Conservation (phyloP, 2,329 filamentous ascomycete genomes). For the Bretziella fagacearum region DNA sequence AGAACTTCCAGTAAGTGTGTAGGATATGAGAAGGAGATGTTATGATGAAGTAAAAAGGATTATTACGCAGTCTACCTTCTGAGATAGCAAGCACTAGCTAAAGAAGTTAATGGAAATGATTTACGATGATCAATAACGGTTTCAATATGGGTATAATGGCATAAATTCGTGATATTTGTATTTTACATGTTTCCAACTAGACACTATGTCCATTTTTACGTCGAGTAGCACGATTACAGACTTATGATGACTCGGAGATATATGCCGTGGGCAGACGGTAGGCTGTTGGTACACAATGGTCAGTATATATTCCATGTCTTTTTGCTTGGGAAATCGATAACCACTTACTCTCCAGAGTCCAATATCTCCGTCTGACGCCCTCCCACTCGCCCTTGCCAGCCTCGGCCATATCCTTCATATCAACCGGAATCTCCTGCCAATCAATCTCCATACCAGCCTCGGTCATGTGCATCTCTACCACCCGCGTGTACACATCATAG, state of each 20-base stretch:
- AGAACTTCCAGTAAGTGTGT: slow-evolving; percentile 31
- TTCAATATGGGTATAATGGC: background rate
- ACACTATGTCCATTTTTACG: background rate
- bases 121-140: background rate
- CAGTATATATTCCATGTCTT: slow-evolving; percentile 12
- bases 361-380: slow-evolving; percentile 75
- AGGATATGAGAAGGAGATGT: background rate
- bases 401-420: slow-evolving; percentile 45
- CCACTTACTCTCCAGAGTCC: slow-evolving; percentile 57
- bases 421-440: slow-evolving; percentile 64
- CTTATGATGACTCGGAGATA: background rate
- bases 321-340: background rate
- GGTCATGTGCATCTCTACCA: slow-evolving; percentile 76
- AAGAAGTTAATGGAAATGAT: slow-evolving; percentile 5
- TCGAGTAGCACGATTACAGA: background rate
- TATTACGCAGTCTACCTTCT: slow-evolving; percentile 2
- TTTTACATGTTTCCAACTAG: too few species aligned
- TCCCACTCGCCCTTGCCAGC: slow-evolving; percentile 66
- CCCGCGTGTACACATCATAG: slow-evolving; percentile 89
- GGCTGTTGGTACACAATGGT: slow-evolving; percentile 26
- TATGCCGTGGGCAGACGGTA: slow-evolving; percentile 45
- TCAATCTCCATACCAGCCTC: slow-evolving; percentile 82
- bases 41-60: background rate
- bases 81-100: background rate
- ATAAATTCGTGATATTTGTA: background rate